A percentile compares a stretch with the other conserved stretches of the same genome.
Evolutionary conservation across 2,329 filamentous ascomycete genomes (phyloP).

Genomic region (Alternaria gaisen): DNA sequence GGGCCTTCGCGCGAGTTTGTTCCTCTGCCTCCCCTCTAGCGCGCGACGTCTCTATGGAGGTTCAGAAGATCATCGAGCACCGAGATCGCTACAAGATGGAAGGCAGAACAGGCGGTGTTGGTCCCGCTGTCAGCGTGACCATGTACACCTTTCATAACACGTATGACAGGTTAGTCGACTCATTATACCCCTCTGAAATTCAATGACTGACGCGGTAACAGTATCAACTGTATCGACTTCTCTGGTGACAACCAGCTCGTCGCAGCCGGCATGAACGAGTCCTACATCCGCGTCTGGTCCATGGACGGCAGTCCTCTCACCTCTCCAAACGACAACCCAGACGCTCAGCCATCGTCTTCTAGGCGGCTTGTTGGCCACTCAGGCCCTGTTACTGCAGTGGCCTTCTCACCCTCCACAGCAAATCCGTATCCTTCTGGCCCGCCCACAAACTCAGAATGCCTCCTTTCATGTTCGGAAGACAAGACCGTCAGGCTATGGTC

Average conservation of each 20-base stretch:
- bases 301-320: slow-evolving; percentile 84
- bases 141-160: slow-evolving; percentile 99
- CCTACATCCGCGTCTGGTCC: slow-evolving; percentile 94
- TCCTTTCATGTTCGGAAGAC: slow-evolving; percentile 88
- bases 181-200: background rate
- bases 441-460: slow-evolving; percentile 72
- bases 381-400: slow-evolving; percentile 85
- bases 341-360: slow-evolving; percentile 71
- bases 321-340: slow-evolving; percentile 65
- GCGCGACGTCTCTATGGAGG: slow-evolving; percentile 90
- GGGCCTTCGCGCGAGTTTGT: slow-evolving; percentile 80
- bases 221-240: slow-evolving; percentile 93
- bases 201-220: slow-evolving; percentile 47
- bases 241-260: slow-evolving; percentile 89
- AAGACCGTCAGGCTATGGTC: slow-evolving; percentile 92
- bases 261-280: slow-evolving; percentile 89
- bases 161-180: slow-evolving; percentile 75
- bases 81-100: slow-evolving; percentile 92
- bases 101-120: slow-evolving; percentile 81
- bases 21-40: slow-evolving; percentile 85
- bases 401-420: slow-evolving; percentile 79
- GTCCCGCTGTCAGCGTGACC: slow-evolving; percentile 84
- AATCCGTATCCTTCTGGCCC: slow-evolving; percentile 58
- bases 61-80: slow-evolving; percentile 92
- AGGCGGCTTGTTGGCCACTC: slow-evolving; percentile 84